Evolutionary conservation across 352 stramenopile genomes (phyloP), one percentile per base, ranked within the genome.

Genomic region (Blastocystis sp.): DNA sequence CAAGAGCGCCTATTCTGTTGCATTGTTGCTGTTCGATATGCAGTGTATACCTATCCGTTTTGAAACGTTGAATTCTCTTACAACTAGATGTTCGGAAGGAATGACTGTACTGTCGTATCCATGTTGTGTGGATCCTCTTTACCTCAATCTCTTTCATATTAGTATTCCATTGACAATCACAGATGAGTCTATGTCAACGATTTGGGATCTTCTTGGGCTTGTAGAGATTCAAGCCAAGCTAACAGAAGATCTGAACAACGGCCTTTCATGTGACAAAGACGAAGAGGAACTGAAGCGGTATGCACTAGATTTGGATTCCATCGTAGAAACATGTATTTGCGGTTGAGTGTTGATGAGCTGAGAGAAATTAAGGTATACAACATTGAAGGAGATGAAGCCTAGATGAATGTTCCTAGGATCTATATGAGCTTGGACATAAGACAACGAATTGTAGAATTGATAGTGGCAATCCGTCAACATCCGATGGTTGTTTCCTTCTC

Each of bases 201-300:
- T 83, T 32, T 83, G 71, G 71, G 27, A 66, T 14, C 46, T 63
- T 16, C 71, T 83, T 27, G 71, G 71, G 0, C 32, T 83, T 29
- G 71, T 83, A 5, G 71, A 83, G 35, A 83, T 65, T 54, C 71
- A 83, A 21, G 71, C 71, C 1, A 65, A 65, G 29, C 71, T 83
- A 5, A 83, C 71, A 14, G 71, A 83, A 16, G 71, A 83, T 43
- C 71, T 63, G 19, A 29, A 65, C 49, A 83, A 83, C 35, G 71
- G 71, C 7, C 35, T 83, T 1, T 46, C 71, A 11, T 83, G 71
- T 27, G 71, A 83, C 29, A 83, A 83, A 29, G 58, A 43, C 29
- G 71, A 83, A 39, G 71, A 83, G 49, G 71, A 83, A 63, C 35
- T 83, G 71, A 83, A 83, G 46, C 71, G 71, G 63, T 74, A 46